phyloP scores from a whole-genome alignment of 2,329 filamentous ascomycete species.

The Diaporthe ampelina region DNA sequence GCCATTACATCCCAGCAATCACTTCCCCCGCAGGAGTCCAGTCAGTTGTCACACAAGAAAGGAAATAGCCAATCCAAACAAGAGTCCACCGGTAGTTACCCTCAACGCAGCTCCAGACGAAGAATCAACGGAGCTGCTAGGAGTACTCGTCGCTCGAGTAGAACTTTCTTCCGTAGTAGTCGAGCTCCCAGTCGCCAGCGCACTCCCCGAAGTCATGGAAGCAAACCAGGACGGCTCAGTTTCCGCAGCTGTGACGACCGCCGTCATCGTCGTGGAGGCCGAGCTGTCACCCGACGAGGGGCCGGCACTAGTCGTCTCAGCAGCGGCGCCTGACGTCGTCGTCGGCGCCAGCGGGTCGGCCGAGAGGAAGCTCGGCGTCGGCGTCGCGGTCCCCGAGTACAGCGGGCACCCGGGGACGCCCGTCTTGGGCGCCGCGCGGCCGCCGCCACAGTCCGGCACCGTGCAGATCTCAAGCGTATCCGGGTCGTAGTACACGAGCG shows the following conservation, averaged over 20 bases:
- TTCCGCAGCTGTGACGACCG: no score
- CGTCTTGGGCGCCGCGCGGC: conserved; percentile 74
- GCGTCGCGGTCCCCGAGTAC: conserved; percentile 69
- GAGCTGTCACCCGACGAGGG: no score
- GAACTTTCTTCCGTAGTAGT: not conserved
- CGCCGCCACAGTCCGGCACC: conserved; percentile 76
- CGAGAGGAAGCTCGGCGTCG: conserved; percentile 63
- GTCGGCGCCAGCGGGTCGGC: conserved; percentile 20
- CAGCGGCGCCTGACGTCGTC: not conserved
- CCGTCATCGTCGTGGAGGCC: no score
- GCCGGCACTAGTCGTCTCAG: not conserved
- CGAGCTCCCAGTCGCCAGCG: not conserved
- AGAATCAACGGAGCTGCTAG: not conserved
- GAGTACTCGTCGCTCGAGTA: not conserved
- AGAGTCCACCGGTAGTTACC: not conserved
- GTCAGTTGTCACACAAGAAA: no score
- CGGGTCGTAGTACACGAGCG: conserved; percentile 71
- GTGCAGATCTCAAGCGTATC: conserved; percentile 75
- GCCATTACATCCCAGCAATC: no score
- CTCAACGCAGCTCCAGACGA: not conserved
- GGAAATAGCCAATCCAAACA: no score
- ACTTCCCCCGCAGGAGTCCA: no score
- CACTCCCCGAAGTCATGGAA: not conserved
- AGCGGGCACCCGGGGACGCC: conserved; percentile 71
- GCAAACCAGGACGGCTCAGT: not conserved